Base-by-base conservation (phyloP, 805 yeast genomes). In the Millerozyma miso region DNA sequence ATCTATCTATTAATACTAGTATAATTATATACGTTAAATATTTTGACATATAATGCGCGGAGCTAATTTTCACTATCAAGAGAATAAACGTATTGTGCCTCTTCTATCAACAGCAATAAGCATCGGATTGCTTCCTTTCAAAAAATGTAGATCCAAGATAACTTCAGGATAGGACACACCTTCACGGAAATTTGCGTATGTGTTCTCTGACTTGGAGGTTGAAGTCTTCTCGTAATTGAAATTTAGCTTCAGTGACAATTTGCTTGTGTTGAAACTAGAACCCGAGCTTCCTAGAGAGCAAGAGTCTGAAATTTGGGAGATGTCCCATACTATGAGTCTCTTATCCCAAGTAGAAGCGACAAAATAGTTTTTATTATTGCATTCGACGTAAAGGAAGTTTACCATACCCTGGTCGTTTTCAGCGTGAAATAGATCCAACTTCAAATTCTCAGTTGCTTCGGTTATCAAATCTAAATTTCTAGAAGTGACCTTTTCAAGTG, bases 311-410 rank as follows among this genome's bases (percentile, higher is more conserved):
- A 55, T 41, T 13, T 49, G 45, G n/a, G 42, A 31, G 17, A 54
- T 31, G 37, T 65, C 52, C 71, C 71, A 65, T 13, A 61, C 37
- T 7, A 56, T 54, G 12, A 64, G 40, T 18, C 64, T 53, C 13
- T 47, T 53, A 41, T 62, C 64, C 36, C 47, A 49, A 10, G 67
- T 62, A 2, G 69, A 53, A 14, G 58, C 49, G 7, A 58, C 49
- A n/a, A 58, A 47, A 38, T 51, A 48, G 16, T 47, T 41, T n/a
- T 31, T 26, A 23, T 39, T 14, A 0, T 45, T 45, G 17, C 40
- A 34, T 26, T 17, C 15, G 19, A 26, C 14, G n/a, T 19, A 41
- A 31, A 35, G 26, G 37, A 53, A 36, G n/a, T 46, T 49, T 7
- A 52, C 48, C 39, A 53, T 45, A 35, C 48, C 41, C 38, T 45